phyloP scores from a whole-genome alignment of 768 basidiomycete genomes.

The Clitopilus passeckerianus region DNA sequence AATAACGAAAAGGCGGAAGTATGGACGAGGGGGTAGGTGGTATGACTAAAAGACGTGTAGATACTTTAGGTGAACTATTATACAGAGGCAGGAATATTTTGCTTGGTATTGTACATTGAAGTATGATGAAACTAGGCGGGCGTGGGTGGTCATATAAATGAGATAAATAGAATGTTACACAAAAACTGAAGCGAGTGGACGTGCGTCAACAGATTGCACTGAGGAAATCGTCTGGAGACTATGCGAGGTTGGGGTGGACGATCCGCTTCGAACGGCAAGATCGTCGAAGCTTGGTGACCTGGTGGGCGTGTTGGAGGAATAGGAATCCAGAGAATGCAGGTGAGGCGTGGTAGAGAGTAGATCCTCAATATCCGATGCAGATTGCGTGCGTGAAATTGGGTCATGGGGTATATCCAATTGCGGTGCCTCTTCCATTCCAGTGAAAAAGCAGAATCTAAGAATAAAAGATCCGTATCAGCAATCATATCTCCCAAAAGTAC shows the following conservation, averaged over 20 bases:
- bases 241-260: slow-evolving; percentile 8
- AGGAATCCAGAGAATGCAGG: slow-evolving; percentile 16
- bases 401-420: slow-evolving; percentile 5
- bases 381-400: slow-evolving; percentile 31
- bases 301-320: slow-evolving; percentile 10
- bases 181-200: slow-evolving; percentile 1
- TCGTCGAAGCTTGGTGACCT: slow-evolving; percentile 20
- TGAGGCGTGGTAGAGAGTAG: slow-evolving; percentile 32
- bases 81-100: neutral
- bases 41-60: neutral
- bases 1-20: neutral
- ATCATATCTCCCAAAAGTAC: neutral
- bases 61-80: neutral
- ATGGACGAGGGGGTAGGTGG: neutral
- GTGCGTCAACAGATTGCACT: neutral
- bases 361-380: slow-evolving; percentile 52
- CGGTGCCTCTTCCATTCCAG: slow-evolving; percentile 39
- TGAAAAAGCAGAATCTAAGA: slow-evolving; percentile 76
- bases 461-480: slow-evolving; percentile 7
- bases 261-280: slow-evolving; percentile 2
- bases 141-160: neutral
- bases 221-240: slow-evolving; percentile 2
- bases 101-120: neutral
- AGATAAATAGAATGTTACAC: neutral
- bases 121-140: neutral